Base-by-base conservation (phyloP, 805 yeast genomes). In the Ogataea chonburiensis region DNA sequence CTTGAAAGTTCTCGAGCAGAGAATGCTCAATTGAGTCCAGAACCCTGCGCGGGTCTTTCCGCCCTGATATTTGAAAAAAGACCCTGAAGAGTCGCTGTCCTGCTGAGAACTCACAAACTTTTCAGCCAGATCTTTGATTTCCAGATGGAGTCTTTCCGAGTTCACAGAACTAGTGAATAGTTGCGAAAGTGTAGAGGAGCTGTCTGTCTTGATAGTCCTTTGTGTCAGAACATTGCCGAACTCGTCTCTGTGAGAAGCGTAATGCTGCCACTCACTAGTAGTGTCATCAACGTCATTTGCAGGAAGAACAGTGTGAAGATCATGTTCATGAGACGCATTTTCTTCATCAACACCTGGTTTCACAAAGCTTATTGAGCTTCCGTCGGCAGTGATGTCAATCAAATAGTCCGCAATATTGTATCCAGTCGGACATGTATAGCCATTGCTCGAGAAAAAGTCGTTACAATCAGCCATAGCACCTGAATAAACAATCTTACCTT, bases 331-430 rank as follows among this genome's bases (percentile, higher is more conserved):
- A 4, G 41, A 15, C 3, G 32, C 31, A 25, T 35, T 43, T 18
- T 47, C 52, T 19, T 31, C 50, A 31, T 47, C 59, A 2, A 11
- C 9, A 9, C 20, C 20, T 4, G 29, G 12, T 4, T 24, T 20
- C 5, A 13, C 10, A 6, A 21, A 9, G 17, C 15, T 6, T 5
- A 19, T 17, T 3, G 30, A 21, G 7, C 27, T 33, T 3, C 30
- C 32, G 5, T 24, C 81, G 58, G 88, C 86, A 0, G 97, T 89
- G 24, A 93, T 75, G 56, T 93, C 98, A 44, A 93, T 85, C 57
- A 91, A 66, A 54, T 79, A 93, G 58, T 93, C 98, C 1, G 98
- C 98, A 52, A 93, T 77, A 54, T 93, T 93, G 58, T 86, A 91
- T 24, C 96, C 96, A 10, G 71, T 58, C 2, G 98, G 98, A 61